A percentile compares a stretch with the other conserved stretches of the same genome.
Evolutionary conservation across 441 rosid genomes (phyloP).

Genomic region (Gossypium gossypioides): DNA sequence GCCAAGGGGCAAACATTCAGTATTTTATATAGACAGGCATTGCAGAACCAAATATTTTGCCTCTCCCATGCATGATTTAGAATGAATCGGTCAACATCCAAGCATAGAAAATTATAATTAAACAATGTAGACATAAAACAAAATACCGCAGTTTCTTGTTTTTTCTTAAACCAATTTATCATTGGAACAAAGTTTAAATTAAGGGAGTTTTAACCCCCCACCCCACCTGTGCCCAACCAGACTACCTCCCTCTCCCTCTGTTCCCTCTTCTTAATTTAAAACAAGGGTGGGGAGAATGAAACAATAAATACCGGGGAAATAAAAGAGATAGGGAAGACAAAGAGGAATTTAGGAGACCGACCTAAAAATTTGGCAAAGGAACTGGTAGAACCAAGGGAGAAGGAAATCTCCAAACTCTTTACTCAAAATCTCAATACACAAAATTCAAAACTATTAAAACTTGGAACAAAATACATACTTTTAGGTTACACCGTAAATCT

Average conservation of each 20-base stretch:
- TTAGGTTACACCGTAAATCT: not conserved
- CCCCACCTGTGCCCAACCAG: not conserved
- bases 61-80: not conserved
- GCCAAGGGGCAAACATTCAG: not conserved
- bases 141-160: not conserved
- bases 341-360: too few species aligned
- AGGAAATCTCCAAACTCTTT: not conserved
- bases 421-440: not conserved
- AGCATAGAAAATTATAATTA: not conserved
- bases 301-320: too few species aligned
- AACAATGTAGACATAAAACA: not conserved
- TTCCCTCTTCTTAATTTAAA: not conserved
- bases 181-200: not conserved
- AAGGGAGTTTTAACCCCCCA: not conserved
- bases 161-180: not conserved
- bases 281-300: too few species aligned
- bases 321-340: too few species aligned
- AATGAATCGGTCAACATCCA: not conserved
- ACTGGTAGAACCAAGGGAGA: too few species aligned
- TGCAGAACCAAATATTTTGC: not conserved
- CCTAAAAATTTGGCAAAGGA: too few species aligned
- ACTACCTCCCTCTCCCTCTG: not conserved
- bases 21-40: not conserved
- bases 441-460: not conserved
- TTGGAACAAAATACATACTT: not conserved